A percentile compares a stretch with the other conserved stretches of the same genome.
phyloP scores from a whole-genome alignment of 805 yeast genomes.

The Pichia scutulata region DNA sequence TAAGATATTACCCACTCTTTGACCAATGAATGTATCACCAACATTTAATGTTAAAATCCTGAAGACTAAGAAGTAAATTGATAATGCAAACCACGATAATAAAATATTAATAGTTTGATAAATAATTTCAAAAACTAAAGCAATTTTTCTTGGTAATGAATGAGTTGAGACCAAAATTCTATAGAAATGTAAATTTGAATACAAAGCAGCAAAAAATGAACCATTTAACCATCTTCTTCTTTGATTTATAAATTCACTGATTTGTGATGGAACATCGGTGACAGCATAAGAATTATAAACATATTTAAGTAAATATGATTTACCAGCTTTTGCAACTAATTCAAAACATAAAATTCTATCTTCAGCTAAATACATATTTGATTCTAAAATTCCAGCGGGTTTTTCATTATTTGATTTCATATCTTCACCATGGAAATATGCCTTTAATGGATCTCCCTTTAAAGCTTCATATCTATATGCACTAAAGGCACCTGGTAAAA shows the following conservation, averaged over 20 bases:
- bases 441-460: conserved; percentile 70
- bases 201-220: conserved; percentile 89
- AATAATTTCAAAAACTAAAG: conserved; percentile 65
- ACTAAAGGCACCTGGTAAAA: conserved; percentile 93
- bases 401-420: conserved; percentile 47
- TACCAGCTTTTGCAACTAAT: conserved; percentile 69
- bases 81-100: conserved; percentile 85
- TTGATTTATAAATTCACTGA: conserved; percentile 84
- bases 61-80: conserved; percentile 83
- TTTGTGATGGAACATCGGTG: conserved; percentile 87
- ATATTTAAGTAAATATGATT: conserved; percentile 70
- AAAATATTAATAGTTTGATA: conserved; percentile 69
- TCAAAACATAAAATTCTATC: conserved; percentile 94
- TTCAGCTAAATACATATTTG: conserved; percentile 95
- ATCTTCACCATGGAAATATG: conserved; percentile 91
- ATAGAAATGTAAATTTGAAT: conserved; percentile 69
- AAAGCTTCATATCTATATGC: conserved; percentile 85
- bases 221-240: conserved; percentile 97
- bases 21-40: conserved; percentile 39
- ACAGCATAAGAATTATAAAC: conserved; percentile 85
- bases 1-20: conserved; percentile 60
- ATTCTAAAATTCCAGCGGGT: conserved; percentile 79
- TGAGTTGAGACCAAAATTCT: conserved; percentile 74
- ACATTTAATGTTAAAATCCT: conserved; percentile 74
- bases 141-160: conserved; percentile 54